Evolutionary conservation across 805 yeast genomes (phyloP), one percentile per base, ranked within the genome.

Genomic region (Blastobotrys terrestris): DNA sequence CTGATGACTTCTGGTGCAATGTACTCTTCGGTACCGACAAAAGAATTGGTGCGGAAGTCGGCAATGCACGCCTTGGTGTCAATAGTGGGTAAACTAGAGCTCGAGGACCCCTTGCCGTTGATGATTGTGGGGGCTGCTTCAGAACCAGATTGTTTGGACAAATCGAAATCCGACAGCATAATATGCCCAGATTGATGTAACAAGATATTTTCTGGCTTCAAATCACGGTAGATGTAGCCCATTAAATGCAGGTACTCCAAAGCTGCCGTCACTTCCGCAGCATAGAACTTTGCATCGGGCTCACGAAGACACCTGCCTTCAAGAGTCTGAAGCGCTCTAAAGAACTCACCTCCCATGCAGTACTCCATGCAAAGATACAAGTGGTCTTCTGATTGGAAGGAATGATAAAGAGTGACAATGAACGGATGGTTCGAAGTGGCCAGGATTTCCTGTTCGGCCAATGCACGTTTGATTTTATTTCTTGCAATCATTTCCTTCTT

Each of bases 281-380:
- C 96, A 66, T 94, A 94, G 66, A 94, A 94, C 53, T 82, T 76
- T 2, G 99, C 98, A 67, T 91, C 98, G 26, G 74, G 79, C 67
- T 94, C 99, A 18, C 81, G 73, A 13, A 94, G 84, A 59, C 95
- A 87, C 65, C 90, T 88, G 51, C 89, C 81, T 56, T 82, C 84
- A 55, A 97, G 77, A 0, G 97, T 90, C 69, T 94, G 99, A 51
- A 94, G 71, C 0, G 98, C 99, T 55, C 98, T 75, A 74, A 94
- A 94, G 63, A 94, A 94, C 70, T 95, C 99, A 46, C 99, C 99
- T 31, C 99, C 99, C 90, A 94, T 89, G 65, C 99, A 94, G 64
- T 92, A 94, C 67, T 94, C 99, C 96, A 95, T 92, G 70, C 99
- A 94, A 42, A 94, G 77, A 61, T 90, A 94, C 8, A 94, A 70